Conservation (phyloP, 2,329 filamentous ascomycete species). For the Arthrobotrys conoides region DNA sequence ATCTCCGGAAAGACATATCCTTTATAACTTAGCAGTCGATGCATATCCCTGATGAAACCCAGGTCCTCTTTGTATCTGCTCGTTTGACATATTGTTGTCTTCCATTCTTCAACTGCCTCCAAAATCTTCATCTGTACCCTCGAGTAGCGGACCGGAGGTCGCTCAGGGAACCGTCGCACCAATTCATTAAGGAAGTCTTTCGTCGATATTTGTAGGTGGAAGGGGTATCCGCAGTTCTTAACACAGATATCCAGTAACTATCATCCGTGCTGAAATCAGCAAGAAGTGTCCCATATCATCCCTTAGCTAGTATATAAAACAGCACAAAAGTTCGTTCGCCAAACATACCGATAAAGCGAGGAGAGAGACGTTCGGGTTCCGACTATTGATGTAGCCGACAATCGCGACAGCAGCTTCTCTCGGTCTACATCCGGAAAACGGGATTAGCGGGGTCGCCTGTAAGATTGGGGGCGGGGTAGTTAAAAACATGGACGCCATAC, state of each 20-base stretch:
- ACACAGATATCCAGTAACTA: constrained; percentile 96
- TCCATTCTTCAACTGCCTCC: constrained; percentile 98
- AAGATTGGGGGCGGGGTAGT: constrained; percentile 3
- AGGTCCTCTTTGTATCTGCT: constrained; percentile 97
- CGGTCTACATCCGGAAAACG: constrained; percentile 71
- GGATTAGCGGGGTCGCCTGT: constrained; percentile 50
- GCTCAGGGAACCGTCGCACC: constrained; percentile 93
- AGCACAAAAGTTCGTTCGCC: background rate
- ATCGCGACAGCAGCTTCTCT: constrained; percentile 95
- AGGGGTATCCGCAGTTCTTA: constrained; percentile 99
- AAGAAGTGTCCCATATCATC: constrained; percentile 19
- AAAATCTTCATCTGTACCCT: constrained; percentile 93
- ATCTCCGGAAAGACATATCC: constrained; percentile 96
- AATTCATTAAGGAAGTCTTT: constrained; percentile 99
- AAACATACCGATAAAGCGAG: constrained; percentile 80
- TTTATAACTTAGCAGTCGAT: constrained; percentile 93
- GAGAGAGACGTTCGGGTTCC: constrained; percentile 94
- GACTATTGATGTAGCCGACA: constrained; percentile 94
- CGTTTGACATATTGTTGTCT: constrained; percentile 97
- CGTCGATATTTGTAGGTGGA: constrained; percentile 97
- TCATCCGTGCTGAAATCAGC: constrained; percentile 56
- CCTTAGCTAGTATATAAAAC: constrained; percentile 10
- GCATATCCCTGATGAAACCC: constrained; percentile 97
- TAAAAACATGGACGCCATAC: constrained; percentile 67
- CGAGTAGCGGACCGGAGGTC: constrained; percentile 86